These are phyloP conservation scores for Cyberlindnera mrakii DNA, from an alignment of 805 yeast genomes.

Conservation along the genomic window DNA sequence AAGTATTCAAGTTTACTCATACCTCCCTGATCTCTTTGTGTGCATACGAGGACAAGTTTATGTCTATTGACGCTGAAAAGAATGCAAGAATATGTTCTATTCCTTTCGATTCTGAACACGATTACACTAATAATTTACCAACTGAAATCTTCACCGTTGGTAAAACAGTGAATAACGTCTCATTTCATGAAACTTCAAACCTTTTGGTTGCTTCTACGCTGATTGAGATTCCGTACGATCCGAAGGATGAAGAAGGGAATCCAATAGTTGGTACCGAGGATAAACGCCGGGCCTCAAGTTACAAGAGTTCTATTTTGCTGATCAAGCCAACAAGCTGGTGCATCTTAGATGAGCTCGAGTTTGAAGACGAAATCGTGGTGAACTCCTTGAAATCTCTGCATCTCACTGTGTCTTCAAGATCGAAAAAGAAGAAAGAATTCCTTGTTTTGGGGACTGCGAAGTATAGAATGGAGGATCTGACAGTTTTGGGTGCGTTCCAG, in stretches of 20 bases:
- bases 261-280: constrained; percentile 51
- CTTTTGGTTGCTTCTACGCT: constrained; percentile 59
- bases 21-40: constrained; percentile 65
- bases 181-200: constrained; percentile 63
- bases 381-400: constrained; percentile 30
- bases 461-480: constrained; percentile 72
- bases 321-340: constrained; percentile 70
- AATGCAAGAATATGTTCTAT: constrained; percentile 52
- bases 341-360: constrained; percentile 61
- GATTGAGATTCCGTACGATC: constrained; percentile 50
- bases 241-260: constrained; percentile 70
- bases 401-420: constrained; percentile 32
- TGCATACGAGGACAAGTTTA: constrained; percentile 39
- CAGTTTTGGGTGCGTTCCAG: constrained; percentile 72
- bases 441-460: constrained; percentile 76
- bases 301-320: constrained; percentile 55
- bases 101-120: constrained; percentile 30
- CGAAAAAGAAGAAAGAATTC: constrained; percentile 50
- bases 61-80: constrained; percentile 64
- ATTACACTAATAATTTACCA: constrained; percentile 59
- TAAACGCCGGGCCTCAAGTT: constrained; percentile 50
- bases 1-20: constrained; percentile 60
- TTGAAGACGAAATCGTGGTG: constrained; percentile 60
- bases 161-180: constrained; percentile 56
- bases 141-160: constrained; percentile 46